These are phyloP conservation scores for Globisporangium solare DNA, from an alignment of 352 stramenopile species.

Conservation along the genomic window DNA sequence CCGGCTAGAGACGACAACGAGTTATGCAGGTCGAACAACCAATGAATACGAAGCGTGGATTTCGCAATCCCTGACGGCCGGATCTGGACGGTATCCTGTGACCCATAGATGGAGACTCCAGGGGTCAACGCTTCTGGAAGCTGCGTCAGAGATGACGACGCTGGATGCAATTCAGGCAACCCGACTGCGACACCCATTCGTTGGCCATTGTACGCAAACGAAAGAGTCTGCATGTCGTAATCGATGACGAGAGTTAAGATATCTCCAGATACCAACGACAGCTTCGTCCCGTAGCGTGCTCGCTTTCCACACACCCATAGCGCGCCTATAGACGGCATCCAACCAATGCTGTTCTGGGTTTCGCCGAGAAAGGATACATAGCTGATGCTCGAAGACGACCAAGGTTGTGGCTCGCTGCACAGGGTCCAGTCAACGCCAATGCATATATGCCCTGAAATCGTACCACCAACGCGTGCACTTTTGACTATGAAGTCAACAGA, in stretches of 20 bases:
- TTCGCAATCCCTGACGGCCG: constrained; percentile 64
- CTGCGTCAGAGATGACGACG: constrained; percentile 21
- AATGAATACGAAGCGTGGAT: constrained; percentile 78
- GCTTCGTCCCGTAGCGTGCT: constrained; percentile 41
- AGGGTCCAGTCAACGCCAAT: constrained; percentile 62
- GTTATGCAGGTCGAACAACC: constrained; percentile 81
- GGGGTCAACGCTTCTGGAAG: constrained; percentile 38
- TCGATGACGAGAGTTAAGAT: constrained; percentile 72
- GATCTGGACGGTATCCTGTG: constrained; percentile 71
- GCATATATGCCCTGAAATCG: constrained; percentile 70
- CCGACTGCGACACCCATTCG: constrained; percentile 55
- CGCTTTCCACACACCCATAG: constrained; percentile 67
- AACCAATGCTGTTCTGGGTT: constrained; percentile 53
- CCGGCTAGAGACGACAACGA: constrained; percentile 66
- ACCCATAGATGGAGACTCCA: constrained; percentile 67
- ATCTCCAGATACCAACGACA: constrained; percentile 50
- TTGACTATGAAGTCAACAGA: constrained; percentile 78
- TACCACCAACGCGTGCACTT: constrained; percentile 52
- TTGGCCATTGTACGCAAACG: constrained; percentile 70
- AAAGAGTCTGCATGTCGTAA: constrained; percentile 67
- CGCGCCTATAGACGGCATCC: constrained; percentile 79
- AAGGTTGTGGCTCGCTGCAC: constrained; percentile 9
- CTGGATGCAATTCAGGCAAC: constrained; percentile 26
- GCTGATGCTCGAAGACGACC: constrained; percentile 1
- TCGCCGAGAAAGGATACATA: constrained; percentile 45